Percentiles rank a stretch among this genome's conserved stretches.
phyloP scores from a whole-genome alignment of 225 moss, liverwort and hornwort genomes.

The Physcomitrium patens region DNA sequence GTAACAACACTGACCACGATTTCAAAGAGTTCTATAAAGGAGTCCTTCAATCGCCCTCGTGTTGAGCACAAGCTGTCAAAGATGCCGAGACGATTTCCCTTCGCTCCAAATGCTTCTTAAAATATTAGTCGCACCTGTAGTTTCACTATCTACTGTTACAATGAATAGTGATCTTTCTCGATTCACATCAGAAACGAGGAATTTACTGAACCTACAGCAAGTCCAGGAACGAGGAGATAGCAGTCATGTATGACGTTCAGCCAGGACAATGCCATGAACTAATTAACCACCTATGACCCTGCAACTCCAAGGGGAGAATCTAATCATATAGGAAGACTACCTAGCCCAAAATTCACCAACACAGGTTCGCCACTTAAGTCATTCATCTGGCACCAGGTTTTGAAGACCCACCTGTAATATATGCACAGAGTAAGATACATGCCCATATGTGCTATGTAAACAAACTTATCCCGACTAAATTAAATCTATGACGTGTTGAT shows the following conservation, averaged over 20 bases:
- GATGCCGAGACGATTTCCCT: slow-evolving; percentile 1
- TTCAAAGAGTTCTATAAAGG: slow-evolving; percentile 24
- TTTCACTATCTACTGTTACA: slow-evolving; percentile 28
- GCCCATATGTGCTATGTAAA: rapidly evolving
- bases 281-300: slow-evolving; percentile 20
- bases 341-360: slow-evolving; percentile 30
- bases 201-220: neutral
- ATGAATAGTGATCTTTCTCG: slow-evolving; percentile 27
- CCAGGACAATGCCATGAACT: slow-evolving; percentile 16
- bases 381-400: slow-evolving; percentile 15
- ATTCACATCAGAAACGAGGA: neutral
- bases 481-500: no score
- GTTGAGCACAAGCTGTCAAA: slow-evolving; percentile 18
- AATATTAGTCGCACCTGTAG: slow-evolving; percentile 19
- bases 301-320: slow-evolving; percentile 23
- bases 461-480: no score
- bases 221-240: slow-evolving; percentile 14
- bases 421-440: neutral
- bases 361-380: slow-evolving; percentile 24
- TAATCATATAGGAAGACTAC: slow-evolving; percentile 7
- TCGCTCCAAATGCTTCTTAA: slow-evolving; percentile 21
- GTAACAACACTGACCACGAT: slow-evolving; percentile 27
- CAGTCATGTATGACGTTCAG: slow-evolving; percentile 9
- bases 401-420: slow-evolving; percentile 26
- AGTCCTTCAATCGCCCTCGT: slow-evolving; percentile 24